Conservation (phyloP, 345 rosid species). For the Corchorus capsularis region DNA sequence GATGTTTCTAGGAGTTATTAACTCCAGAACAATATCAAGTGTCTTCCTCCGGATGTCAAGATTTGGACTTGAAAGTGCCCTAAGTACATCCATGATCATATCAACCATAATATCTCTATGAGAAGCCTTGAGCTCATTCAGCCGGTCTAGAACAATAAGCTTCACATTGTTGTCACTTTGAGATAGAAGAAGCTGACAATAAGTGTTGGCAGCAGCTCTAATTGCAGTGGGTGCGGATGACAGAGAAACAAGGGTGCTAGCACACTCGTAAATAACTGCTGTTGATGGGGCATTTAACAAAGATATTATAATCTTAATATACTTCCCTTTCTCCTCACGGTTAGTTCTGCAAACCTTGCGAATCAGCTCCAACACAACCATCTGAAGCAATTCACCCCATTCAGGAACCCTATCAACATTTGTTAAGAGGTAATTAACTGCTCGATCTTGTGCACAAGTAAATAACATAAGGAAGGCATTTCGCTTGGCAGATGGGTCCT, state of each 20-base stretch:
- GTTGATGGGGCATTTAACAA: slow-evolving; percentile 60
- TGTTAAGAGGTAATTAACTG: slow-evolving; percentile 52
- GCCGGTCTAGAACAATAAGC: slow-evolving; percentile 73
- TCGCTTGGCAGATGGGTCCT: slow-evolving; percentile 59
- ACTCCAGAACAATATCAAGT: slow-evolving; percentile 69
- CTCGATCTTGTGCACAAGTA: slow-evolving; percentile 61
- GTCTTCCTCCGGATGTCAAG: slow-evolving; percentile 75
- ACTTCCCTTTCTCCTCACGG: slow-evolving; percentile 62
- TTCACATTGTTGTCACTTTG: slow-evolving; percentile 85
- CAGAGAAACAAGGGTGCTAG: slow-evolving; percentile 69
- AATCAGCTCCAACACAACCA: slow-evolving; percentile 67
- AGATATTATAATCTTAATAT: slow-evolving; percentile 63
- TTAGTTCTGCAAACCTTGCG: slow-evolving; percentile 64
- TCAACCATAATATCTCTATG: slow-evolving; percentile 78
- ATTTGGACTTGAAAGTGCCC: slow-evolving; percentile 79
- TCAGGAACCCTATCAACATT: slow-evolving; percentile 57
- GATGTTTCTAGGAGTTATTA: slow-evolving; percentile 68
- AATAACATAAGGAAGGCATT: slow-evolving; percentile 74
- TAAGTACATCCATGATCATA: slow-evolving; percentile 75
- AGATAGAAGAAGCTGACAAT: slow-evolving; percentile 74
- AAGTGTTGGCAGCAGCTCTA: slow-evolving; percentile 71
- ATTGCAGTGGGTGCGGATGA: slow-evolving; percentile 85
- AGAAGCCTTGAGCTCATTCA: slow-evolving; percentile 64
- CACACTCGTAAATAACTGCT: slow-evolving; percentile 67
- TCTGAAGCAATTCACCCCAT: slow-evolving; percentile 69